Evolutionary conservation across 331 rosid species (phyloP).

Genomic region (Quercus tomentella): DNA sequence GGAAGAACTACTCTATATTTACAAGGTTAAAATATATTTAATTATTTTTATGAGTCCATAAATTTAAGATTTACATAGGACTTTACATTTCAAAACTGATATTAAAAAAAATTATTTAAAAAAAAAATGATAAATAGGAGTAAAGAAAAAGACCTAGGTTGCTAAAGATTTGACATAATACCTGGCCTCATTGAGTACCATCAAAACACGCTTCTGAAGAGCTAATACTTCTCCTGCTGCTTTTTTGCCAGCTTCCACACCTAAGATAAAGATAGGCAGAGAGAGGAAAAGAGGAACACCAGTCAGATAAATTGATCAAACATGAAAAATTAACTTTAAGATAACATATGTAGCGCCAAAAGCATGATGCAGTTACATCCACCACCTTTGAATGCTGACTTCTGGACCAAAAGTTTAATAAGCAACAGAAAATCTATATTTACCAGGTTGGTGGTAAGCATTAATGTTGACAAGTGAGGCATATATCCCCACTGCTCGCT

Average conservation of each 20-base stretch:
- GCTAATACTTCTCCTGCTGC: constrained; percentile 94
- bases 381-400: not conserved
- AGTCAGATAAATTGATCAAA: not conserved
- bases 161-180: constrained; percentile 14
- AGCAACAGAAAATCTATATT: constrained; percentile 12
- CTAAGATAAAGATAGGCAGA: constrained; percentile 33
- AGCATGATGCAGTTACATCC: not conserved
- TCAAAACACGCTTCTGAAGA: constrained; percentile 88
- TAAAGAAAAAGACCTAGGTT: not conserved
- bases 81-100: not conserved
- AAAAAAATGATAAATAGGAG: not conserved
- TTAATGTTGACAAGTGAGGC: constrained; percentile 84
- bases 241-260: constrained; percentile 93
- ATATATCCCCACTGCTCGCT: constrained; percentile 95
- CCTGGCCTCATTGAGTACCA: constrained; percentile 89
- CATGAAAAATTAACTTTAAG: not conserved
- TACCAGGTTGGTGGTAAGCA: constrained; percentile 99
- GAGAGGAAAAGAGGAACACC: not conserved
- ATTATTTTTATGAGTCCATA: not conserved
- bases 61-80: not conserved
- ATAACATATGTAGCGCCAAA: not conserved
- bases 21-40: not conserved
- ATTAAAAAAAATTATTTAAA: not conserved
- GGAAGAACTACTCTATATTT: not conserved
- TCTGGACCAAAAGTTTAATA: not conserved